phyloP scores from a whole-genome alignment of 352 stramenopile genomes.

The Pythium sukuiense region DNA sequence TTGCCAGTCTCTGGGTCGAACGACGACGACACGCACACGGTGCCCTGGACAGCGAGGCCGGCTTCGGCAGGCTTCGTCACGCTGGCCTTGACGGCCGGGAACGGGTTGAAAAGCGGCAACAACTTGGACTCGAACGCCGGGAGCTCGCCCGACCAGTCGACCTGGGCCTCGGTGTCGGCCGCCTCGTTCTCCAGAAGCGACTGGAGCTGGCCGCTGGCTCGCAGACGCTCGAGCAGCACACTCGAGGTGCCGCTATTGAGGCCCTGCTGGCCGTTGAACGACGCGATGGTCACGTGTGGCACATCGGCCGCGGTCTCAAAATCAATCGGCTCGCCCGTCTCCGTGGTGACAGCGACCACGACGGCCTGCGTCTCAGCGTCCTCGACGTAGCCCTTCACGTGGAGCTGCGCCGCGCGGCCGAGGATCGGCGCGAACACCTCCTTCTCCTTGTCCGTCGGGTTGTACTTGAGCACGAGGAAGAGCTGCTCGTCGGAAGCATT shows the following conservation, averaged over 20 bases:
- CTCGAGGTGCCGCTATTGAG: constrained; percentile 61
- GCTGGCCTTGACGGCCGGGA: constrained; percentile 51
- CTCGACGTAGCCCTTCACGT: constrained; percentile 63
- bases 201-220: constrained; percentile 56
- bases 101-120: constrained; percentile 80
- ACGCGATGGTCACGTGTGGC: constrained; percentile 64
- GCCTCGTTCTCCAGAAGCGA: constrained; percentile 43
- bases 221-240: constrained; percentile 77
- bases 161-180: constrained; percentile 3
- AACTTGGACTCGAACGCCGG: constrained; percentile 67
- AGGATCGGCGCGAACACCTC: constrained; percentile 74
- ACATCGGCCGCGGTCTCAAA: constrained; percentile 39
- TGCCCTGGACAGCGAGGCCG: constrained; percentile 45
- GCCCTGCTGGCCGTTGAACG: constrained; percentile 41
- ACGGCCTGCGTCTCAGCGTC: constrained; percentile 71
- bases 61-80: constrained; percentile 30
- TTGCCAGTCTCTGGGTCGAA: constrained; percentile 55
- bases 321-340: constrained; percentile 63
- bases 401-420: constrained; percentile 52
- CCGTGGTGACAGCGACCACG: constrained; percentile 64
- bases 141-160: constrained; percentile 63
- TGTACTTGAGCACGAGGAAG: constrained; percentile 78
- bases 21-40: constrained; percentile 62
- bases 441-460: constrained; percentile 68
- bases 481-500: constrained; percentile 36